Base-by-base conservation (phyloP, 164 flowering plant species). In the Nymphaea thermarum region DNA sequence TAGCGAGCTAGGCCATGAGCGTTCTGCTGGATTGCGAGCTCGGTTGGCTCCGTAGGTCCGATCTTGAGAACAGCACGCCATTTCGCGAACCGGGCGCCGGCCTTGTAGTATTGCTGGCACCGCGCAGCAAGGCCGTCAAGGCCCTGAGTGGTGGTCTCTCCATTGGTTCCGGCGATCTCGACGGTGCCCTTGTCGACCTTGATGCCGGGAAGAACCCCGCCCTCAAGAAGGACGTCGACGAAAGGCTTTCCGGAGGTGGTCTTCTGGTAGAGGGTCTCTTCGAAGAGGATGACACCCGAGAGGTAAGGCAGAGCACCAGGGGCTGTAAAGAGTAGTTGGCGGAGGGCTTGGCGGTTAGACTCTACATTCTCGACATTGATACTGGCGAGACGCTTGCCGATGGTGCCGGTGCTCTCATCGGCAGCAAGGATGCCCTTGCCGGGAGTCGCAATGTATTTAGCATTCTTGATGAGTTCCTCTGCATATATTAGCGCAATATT, bases 31-130 rank as follows among this genome's bases (percentile, higher is more conserved):
- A 90, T 78, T 0, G 93, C 65, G 72, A 86, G 62, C 67, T 87
- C 88, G 0, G 91, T 83, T 4, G 96, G 93, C 75, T 87, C 93
- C 0, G 66, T 80, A 25, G 82, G 74, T 0, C 93, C 96, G 16
- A 90, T 90, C 77, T 90, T 90, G 15, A 90, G 87, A 4, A 87
- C 93, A 3, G 93, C 84, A 15, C 96, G 84, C 93, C 93, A 87
- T 77, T 90, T 87, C 70, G 96, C 96, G 42, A 90, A 90, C 3
- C 96, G 83, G 0, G 91, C 96, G 0, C 96, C 96, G 3, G 93
- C 93, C 77, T 84, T 85, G 81, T 90, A 90, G 78, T 85, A 90
- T 75, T 87, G 84, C 64, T 43, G 70, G 75, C 96, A 87, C 2
- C 93, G 85, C 0, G 85, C 65, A 0, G 82, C 89, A 3, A 90